Evolutionary conservation across 2,329 filamentous ascomycete genomes (phyloP).

Genomic region (Colletotrichum incanum): DNA sequence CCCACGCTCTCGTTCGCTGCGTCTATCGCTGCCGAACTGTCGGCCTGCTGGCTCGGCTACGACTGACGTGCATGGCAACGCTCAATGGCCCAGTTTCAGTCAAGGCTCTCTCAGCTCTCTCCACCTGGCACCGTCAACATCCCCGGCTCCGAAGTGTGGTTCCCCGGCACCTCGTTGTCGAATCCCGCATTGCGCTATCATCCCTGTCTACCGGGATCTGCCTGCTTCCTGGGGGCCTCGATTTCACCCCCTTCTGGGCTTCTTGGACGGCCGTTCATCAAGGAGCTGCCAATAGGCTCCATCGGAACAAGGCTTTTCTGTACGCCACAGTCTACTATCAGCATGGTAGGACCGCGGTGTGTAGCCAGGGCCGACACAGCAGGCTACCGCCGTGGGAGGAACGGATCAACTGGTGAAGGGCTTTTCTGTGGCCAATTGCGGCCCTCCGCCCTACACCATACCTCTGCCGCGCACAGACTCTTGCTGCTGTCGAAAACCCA

Average conservation of each 20-base stretch:
- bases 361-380: conserved; percentile 21
- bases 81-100: conserved; percentile 19
- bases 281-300: conserved; percentile 36
- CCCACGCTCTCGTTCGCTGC: neutral
- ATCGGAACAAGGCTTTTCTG: conserved; percentile 36
- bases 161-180: conserved; percentile 34
- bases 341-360: conserved; percentile 26
- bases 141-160: conserved; percentile 28
- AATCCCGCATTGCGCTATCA: conserved; percentile 43
- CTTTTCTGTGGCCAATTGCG: conserved; percentile 20
- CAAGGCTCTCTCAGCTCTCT: conserved; percentile 28
- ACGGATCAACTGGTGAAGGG: conserved; percentile 15
- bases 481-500: conserved; percentile 18
- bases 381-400: neutral
- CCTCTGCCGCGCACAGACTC: conserved; percentile 24
- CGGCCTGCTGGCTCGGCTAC: conserved; percentile 28
- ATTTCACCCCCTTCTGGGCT: conserved; percentile 13
- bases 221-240: conserved; percentile 12
- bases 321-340: conserved; percentile 34
- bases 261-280: conserved; percentile 14
- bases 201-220: conserved; percentile 33
- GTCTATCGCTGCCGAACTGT: conserved; percentile 1
- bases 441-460: conserved; percentile 23
- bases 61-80: conserved; percentile 29
- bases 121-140: conserved; percentile 21